Evolutionary conservation across 495 filamentous ascomycete species (phyloP).

Genomic region (Trypethelium eluteriae): DNA sequence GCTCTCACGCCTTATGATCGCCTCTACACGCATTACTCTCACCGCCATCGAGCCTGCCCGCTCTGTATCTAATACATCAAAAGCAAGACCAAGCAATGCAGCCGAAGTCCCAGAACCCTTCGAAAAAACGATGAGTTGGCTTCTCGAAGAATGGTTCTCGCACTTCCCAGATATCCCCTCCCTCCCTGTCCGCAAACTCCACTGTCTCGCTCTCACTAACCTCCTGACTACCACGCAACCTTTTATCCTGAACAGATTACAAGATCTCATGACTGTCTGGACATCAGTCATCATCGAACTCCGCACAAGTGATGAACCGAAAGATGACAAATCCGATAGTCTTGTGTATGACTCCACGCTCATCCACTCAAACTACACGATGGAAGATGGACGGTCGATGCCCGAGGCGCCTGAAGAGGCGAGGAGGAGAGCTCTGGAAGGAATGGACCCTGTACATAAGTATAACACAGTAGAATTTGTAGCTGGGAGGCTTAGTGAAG

Average conservation of each 20-base stretch:
- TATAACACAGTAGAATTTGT: slow-evolving; percentile 66
- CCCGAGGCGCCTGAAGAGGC: slow-evolving; percentile 59
- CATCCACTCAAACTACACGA: not conserved
- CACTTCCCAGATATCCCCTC: slow-evolving; percentile 78
- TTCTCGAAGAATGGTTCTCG: slow-evolving; percentile 78
- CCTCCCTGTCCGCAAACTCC: slow-evolving; percentile 68
- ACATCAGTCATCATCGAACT: slow-evolving; percentile 58
- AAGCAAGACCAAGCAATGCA: slow-evolving; percentile 24
- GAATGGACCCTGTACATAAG: slow-evolving; percentile 61
- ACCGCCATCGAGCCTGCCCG: slow-evolving; percentile 28
- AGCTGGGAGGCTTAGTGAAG: slow-evolving; percentile 52
- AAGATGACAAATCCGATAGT: slow-evolving; percentile 33
- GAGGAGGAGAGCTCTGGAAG: slow-evolving; percentile 47
- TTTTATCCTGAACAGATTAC: slow-evolving; percentile 51
- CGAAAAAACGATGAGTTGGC: slow-evolving; percentile 57
- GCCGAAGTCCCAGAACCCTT: slow-evolving; percentile 20
- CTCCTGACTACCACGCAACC: slow-evolving; percentile 59
- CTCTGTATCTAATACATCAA: not conserved
- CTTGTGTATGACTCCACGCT: slow-evolving; percentile 34
- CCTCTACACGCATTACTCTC: slow-evolving; percentile 59
- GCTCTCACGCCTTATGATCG: slow-evolving; percentile 70
- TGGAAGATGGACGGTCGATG: slow-evolving; percentile 17
- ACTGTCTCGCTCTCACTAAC: slow-evolving; percentile 70
- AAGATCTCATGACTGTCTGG: slow-evolving; percentile 64
- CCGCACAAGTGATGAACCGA: slow-evolving; percentile 19